A percentile compares a stretch with the other conserved stretches of the same genome.
phyloP scores from a whole-genome alignment of 352 stramenopile genomes.

The Globisporangium solare region DNA sequence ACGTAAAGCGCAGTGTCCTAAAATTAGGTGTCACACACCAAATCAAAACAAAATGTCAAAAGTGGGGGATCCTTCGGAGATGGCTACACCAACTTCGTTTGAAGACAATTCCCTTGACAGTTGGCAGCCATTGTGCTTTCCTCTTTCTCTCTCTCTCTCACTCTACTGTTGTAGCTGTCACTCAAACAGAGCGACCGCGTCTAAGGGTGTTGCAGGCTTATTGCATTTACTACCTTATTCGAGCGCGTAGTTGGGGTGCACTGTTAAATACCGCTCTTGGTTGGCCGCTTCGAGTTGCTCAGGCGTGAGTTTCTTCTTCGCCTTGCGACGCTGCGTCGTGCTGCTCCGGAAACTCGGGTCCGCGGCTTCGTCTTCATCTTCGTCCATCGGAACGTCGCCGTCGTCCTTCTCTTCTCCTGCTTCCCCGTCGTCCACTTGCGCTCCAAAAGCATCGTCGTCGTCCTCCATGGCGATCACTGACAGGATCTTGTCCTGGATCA shows the following conservation, averaged over 20 bases:
- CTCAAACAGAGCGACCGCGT: no score
- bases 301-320: constrained; percentile 28
- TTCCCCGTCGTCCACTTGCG: constrained; percentile 14
- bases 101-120: no score
- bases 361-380: neutral
- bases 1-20: no score
- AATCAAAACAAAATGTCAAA: no score
- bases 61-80: no score
- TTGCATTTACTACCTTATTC: constrained; percentile 25
- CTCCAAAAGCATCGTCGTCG: constrained; percentile 25
- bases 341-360: constrained; percentile 3
- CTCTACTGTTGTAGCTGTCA: no score
- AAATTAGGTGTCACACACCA: no score
- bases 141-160: no score
- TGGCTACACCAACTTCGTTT: no score
- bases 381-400: neutral
- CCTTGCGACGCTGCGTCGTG: constrained; percentile 16
- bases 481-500: constrained; percentile 75
- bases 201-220: no score
- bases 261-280: constrained; percentile 71
- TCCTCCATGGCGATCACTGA: constrained; percentile 66
- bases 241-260: constrained; percentile 79
- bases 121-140: no score
- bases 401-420: neutral
- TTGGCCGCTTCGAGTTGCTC: constrained; percentile 49